phyloP scores from a whole-genome alignment of 2,329 filamentous ascomycete species.

The Diplocarpon mali region DNA sequence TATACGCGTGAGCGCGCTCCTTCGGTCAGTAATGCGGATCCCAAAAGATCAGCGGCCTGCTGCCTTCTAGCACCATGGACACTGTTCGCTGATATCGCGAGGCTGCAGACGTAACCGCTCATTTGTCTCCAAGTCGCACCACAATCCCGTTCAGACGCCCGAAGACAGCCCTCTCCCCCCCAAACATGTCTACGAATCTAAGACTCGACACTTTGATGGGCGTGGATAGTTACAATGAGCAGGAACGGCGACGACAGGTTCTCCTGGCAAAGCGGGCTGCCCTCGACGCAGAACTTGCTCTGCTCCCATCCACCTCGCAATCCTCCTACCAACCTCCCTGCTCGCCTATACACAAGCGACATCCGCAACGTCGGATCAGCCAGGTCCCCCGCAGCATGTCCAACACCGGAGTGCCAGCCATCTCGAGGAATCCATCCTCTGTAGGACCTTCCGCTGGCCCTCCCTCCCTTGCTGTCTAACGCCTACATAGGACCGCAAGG shows the following conservation, averaged over 20 bases:
- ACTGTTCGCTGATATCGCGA: conserved; percentile 10
- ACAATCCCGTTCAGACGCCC: conserved; percentile 6
- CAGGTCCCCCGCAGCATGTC: conserved; percentile 25
- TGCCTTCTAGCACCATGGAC: background rate
- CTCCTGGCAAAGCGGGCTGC: conserved; percentile 21
- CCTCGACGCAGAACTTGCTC: conserved; percentile 21
- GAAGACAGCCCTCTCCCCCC: background rate
- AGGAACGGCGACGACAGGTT: conserved; percentile 11
- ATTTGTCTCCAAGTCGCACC: conserved; percentile 5
- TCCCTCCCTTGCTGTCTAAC: conserved; percentile 17
- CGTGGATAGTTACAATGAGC: background rate
- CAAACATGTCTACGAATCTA: conserved; percentile 15
- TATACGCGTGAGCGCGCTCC: background rate
- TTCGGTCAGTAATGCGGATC: conserved; percentile 16
- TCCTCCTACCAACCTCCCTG: conserved; percentile 16
- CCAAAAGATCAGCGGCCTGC: background rate
- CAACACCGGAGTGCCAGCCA: conserved; percentile 19
- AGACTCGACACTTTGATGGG: conserved; percentile 16
- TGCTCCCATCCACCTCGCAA: conserved; percentile 7
- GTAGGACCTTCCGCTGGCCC: conserved; percentile 17
- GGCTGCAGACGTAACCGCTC: conserved; percentile 18
- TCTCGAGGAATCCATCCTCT: conserved; percentile 20
- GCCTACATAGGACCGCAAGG: conserved; percentile 20
- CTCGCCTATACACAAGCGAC: conserved; percentile 23
- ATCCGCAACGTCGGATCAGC: conserved; percentile 18